A percentile compares a stretch with the other conserved stretches of the same genome.
Evolutionary conservation across 345 rosid genomes (phyloP).

Genomic region (Odontarrhena argentea): DNA sequence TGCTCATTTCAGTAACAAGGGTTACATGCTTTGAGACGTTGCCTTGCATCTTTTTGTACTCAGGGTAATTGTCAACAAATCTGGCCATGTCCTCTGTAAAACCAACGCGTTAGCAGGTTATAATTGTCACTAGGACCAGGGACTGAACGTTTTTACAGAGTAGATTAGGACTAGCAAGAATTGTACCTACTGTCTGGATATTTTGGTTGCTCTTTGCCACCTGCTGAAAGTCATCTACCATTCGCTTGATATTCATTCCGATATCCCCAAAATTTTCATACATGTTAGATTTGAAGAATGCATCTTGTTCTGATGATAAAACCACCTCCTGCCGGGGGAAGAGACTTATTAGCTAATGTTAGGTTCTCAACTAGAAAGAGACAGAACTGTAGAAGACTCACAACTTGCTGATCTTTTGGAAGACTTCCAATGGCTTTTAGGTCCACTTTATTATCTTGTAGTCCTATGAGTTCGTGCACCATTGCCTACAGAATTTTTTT

Average conservation of each 20-base stretch:
- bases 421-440: conserved; percentile 65
- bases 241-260: conserved; percentile 91
- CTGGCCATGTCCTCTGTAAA: conserved; percentile 97
- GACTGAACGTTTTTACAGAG: conserved; percentile 12
- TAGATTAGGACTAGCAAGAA: conserved; percentile 27
- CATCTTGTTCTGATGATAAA: conserved; percentile 92
- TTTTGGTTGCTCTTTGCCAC: conserved; percentile 94
- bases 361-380: conserved; percentile 13
- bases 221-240: conserved; percentile 99
- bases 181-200: conserved; percentile 89
- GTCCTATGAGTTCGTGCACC: conserved; percentile 92
- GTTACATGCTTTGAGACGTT: conserved; percentile 97
- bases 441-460: conserved; percentile 94
- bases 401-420: conserved; percentile 87
- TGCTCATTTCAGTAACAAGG: conserved; percentile 97
- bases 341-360: conserved; percentile 23
- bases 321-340: conserved; percentile 74
- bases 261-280: conserved; percentile 97
- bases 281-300: conserved; percentile 87
- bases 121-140: conserved; percentile 6
- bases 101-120: conserved; percentile 37
- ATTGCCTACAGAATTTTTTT: conserved; percentile 61
- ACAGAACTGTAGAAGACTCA: conserved; percentile 20
- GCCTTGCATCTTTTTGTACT: conserved; percentile 95
- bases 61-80: conserved; percentile 95